Evolutionary conservation across 2,329 filamentous ascomycete genomes (phyloP).

Genomic region (Cladophialophora carrionii): DNA sequence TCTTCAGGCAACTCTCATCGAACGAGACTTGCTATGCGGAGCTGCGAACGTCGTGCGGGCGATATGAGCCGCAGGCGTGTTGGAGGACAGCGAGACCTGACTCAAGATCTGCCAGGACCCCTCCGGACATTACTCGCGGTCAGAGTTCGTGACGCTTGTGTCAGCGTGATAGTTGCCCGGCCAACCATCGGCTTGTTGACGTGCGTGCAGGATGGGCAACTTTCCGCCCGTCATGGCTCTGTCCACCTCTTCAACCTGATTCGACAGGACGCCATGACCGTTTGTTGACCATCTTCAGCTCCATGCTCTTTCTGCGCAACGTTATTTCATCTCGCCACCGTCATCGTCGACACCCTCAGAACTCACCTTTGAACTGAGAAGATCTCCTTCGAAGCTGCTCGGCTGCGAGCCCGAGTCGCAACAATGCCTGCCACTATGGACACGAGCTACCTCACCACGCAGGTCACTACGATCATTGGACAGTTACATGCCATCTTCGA

Average conservation of each 20-base stretch:
- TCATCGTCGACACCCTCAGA: slow-evolving; percentile 4
- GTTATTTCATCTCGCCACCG: slow-evolving; percentile 18
- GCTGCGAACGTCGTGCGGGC: neutral
- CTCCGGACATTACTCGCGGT: neutral
- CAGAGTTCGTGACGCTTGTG: neutral
- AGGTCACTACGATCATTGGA: slow-evolving; percentile 90
- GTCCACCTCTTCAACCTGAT: slow-evolving; percentile 26
- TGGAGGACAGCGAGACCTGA: neutral
- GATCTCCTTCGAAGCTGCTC: slow-evolving; percentile 19
- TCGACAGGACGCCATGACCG: slow-evolving; percentile 33
- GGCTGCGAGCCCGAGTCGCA: slow-evolving; percentile 30
- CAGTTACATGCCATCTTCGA: slow-evolving; percentile 95
- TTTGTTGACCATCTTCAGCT: slow-evolving; percentile 29
- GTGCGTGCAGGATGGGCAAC: neutral
- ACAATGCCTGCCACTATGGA: slow-evolving; percentile 64
- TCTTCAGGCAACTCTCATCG: neutral
- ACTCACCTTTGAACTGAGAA: slow-evolving; percentile 10
- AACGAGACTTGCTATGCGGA: neutral
- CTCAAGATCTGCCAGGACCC: neutral
- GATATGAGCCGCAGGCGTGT: neutral
- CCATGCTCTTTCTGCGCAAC: slow-evolving; percentile 6
- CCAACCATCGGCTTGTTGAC: slow-evolving; percentile 18
- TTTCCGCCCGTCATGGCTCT: slow-evolving; percentile 11
- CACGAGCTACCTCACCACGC: slow-evolving; percentile 87
- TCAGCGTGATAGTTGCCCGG: slow-evolving; percentile 14